Conservation (phyloP, 805 yeast species). For the Yarrowia sp. region DNA sequence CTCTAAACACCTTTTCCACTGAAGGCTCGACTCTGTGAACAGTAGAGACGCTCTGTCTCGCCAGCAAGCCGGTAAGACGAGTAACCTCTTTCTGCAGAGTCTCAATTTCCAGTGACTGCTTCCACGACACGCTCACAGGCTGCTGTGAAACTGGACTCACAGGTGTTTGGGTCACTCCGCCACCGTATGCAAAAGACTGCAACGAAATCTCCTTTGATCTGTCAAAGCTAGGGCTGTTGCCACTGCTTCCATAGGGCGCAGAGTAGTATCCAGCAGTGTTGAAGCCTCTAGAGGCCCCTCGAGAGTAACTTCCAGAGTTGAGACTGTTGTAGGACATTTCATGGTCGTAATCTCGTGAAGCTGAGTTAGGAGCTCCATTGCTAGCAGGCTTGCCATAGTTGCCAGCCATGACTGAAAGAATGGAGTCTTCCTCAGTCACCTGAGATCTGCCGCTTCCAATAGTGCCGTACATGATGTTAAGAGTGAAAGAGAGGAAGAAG, state of each 20-base stretch:
- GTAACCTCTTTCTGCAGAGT: constrained; percentile 4
- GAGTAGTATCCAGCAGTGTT: constrained; percentile 4
- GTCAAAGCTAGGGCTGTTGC: neutral
- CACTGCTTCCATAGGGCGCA: constrained; percentile 6
- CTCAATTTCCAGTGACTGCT: neutral
- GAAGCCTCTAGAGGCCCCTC: constrained; percentile 1
- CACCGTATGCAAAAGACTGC: constrained; percentile 7
- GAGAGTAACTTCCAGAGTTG: neutral
- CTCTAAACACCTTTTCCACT: neutral
- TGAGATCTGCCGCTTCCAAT: constrained; percentile 9
- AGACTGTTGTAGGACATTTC: neutral
- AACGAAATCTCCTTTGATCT: neutral
- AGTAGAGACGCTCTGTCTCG: neutral
- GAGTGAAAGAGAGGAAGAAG: neutral
- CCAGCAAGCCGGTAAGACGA: neutral
- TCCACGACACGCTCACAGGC: neutral
- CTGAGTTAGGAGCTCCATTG: neutral
- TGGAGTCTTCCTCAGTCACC: constrained; percentile 17
- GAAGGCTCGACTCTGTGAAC: neutral
- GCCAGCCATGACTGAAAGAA: constrained; percentile 21
- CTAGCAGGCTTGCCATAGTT: constrained; percentile 7
- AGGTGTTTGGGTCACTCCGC: neutral
- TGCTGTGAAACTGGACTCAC: neutral
- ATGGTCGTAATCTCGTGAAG: neutral
- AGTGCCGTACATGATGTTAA: neutral